Base-by-base conservation (phyloP, 495 filamentous ascomycete species). In the Thermothielavioides terrestris region DNA sequence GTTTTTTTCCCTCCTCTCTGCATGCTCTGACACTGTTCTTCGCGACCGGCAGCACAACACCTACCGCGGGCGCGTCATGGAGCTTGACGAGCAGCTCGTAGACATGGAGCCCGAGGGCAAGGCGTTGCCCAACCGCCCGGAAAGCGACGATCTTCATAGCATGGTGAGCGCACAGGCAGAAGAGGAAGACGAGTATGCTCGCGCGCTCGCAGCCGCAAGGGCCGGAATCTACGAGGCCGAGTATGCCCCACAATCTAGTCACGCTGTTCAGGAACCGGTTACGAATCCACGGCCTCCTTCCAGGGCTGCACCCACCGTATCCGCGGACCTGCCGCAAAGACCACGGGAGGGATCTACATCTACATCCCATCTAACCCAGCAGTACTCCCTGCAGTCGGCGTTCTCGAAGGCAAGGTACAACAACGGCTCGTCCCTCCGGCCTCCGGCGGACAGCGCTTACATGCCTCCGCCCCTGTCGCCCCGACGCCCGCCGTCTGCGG, bases 1-100 rank as follows among this genome's bases (percentile, higher is more conserved):
- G 17, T 22, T 7, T 32, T 12, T 22, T 41, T 45, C 31, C 21
- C 22, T 4, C 18, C 15, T 2, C n/a, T 23, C n/a, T 40, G 23
- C 25, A 25, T 12, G 18, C 8, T 8, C 52, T 59, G 14, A 59
- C 56, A 32, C 26, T 26, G 11, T 46, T 0, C 26, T 1, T 18
- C 32, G 8, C 30, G 12, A 8, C 23, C 3, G 4, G 57, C 63
- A 91, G 89, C 82, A 88, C 55, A 80, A 83, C 50, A 95, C 91
- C 2, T 97, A 98, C 65, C 85, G 82, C 45, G 86, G 79, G 43
- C 84, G 92, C 47, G 91, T 97, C 43, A 80, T 78, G 26, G 91
- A 98, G 58, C 76, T 98, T 12, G 77, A 81, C 58, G 78, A 79
- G 22, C 73, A 89, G 56, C 78, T 85, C 25, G 76, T 82, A 9